A percentile compares a stretch with the other conserved stretches of the same genome.
These are phyloP conservation scores for Drechmeria coniospora DNA, from an alignment of 2,329 filamentous ascomycete species.

Conservation along the genomic window DNA sequence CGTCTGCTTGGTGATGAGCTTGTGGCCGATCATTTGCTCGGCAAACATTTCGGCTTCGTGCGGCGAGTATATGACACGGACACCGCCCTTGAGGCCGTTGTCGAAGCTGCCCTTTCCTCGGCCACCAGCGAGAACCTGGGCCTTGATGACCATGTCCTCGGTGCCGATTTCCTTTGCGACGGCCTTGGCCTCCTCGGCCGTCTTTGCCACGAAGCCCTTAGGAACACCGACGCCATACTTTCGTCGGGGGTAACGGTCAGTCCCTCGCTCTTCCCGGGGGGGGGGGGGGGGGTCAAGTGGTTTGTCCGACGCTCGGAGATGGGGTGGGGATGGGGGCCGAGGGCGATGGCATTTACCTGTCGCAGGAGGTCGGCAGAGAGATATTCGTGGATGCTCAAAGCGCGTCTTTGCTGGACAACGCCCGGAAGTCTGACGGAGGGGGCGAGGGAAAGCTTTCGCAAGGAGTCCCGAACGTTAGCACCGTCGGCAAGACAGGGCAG, in stretches of 20 bases:
- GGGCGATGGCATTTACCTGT: slow-evolving; percentile 31
- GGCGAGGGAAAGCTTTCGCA: slow-evolving; percentile 17
- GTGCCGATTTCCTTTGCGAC: slow-evolving; percentile 82
- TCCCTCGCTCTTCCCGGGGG: not conserved
- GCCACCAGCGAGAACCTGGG: slow-evolving; percentile 92
- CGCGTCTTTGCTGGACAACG: slow-evolving; percentile 64
- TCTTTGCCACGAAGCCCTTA: slow-evolving; percentile 73
- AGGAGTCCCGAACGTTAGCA: not conserved
- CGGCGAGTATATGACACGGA: slow-evolving; percentile 96
- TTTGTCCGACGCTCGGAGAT: slow-evolving; percentile 1
- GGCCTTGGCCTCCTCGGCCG: slow-evolving; percentile 73
- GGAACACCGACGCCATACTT: slow-evolving; percentile 93
- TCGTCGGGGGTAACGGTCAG: slow-evolving; percentile 6
- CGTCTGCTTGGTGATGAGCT: slow-evolving; percentile 99
- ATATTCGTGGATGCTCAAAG: slow-evolving; percentile 96
- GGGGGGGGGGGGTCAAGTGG: no score
- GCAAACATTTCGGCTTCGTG: slow-evolving; percentile 95
- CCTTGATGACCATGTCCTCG: slow-evolving; percentile 99
- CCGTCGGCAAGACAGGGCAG: slow-evolving; percentile 3
- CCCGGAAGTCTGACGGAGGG: slow-evolving; percentile 44
- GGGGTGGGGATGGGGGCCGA: slow-evolving; percentile 3
- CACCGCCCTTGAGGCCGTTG: slow-evolving; percentile 97
- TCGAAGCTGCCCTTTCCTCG: slow-evolving; percentile 96
- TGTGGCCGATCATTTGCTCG: slow-evolving; percentile 98
- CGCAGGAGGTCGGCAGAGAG: slow-evolving; percentile 83